Conservation (phyloP, 352 stramenopile genomes). For the Globisporangium heterothallicum region DNA sequence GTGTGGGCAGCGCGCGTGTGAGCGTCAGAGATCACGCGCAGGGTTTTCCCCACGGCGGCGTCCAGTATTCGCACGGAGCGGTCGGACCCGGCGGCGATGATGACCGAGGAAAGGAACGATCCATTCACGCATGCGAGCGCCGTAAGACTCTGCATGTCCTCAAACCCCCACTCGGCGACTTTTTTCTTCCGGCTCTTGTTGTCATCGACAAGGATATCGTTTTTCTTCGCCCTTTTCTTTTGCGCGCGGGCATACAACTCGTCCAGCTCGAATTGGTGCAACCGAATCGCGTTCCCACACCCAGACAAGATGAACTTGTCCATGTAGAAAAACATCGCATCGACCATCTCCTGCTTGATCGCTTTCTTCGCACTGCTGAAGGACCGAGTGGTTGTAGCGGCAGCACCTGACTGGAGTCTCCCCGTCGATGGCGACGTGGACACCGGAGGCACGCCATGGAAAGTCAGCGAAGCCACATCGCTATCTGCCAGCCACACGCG, state of each 20-base stretch:
- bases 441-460: slow-evolving; percentile 35
- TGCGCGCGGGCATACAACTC: slow-evolving; percentile 41
- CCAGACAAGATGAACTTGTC: slow-evolving; percentile 82
- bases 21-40: slow-evolving; percentile 56
- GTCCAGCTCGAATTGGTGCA: slow-evolving; percentile 77
- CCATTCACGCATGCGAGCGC: slow-evolving; percentile 71
- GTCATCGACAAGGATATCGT: slow-evolving; percentile 30
- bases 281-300: slow-evolving; percentile 48
- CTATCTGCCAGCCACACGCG: slow-evolving; percentile 62
- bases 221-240: slow-evolving; percentile 33
- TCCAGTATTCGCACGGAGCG: slow-evolving; percentile 73
- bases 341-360: slow-evolving; percentile 47
- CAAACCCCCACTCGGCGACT: slow-evolving; percentile 53
- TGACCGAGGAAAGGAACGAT: slow-evolving; percentile 71
- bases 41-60: slow-evolving; percentile 40
- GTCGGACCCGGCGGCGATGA: slow-evolving; percentile 73
- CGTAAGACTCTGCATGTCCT: slow-evolving; percentile 67
- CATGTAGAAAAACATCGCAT: slow-evolving; percentile 84
- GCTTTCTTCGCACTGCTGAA: slow-evolving; percentile 44
- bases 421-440: slow-evolving; percentile 22
- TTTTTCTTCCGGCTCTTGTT: slow-evolving; percentile 67
- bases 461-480: slow-evolving; percentile 51
- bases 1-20: slow-evolving; percentile 59
- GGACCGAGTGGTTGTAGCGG: slow-evolving; percentile 16
- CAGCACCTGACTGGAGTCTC: not conserved